These are phyloP conservation scores for Pezicula carpinea DNA, from an alignment of 2,329 filamentous ascomycete genomes.

Conservation along the genomic window DNA sequence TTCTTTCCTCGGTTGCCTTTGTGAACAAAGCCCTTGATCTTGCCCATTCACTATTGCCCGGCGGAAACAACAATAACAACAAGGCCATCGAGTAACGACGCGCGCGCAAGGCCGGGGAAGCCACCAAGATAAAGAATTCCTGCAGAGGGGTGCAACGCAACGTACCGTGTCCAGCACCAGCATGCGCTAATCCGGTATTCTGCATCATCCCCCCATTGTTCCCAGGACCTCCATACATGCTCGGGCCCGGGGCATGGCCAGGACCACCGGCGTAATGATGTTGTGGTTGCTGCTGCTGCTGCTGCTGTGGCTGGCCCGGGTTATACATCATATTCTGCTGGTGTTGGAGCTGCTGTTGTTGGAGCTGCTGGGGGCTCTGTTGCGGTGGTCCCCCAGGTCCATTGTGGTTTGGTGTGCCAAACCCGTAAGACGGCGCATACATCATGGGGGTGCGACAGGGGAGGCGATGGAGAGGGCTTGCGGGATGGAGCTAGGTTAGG, in stretches of 20 bases:
- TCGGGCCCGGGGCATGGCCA: neutral
- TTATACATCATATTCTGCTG: conserved; percentile 54
- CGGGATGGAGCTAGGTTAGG: neutral
- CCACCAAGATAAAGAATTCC: neutral
- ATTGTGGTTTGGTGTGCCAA: conserved; percentile 11
- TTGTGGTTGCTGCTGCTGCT: conserved; percentile 18
- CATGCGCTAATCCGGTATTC: conserved; percentile 30
- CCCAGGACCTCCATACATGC: conserved; percentile 12
- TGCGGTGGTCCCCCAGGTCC: conserved; percentile 14
- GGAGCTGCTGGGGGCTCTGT: conserved; percentile 18
- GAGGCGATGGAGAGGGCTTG: conserved; percentile 1
- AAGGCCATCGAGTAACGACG: neutral
- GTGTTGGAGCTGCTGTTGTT: conserved; percentile 18
- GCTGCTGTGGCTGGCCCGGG: conserved; percentile 22
- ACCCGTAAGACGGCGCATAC: conserved; percentile 22
- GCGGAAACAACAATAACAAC: neutral
- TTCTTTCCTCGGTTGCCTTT: conserved; percentile 8
- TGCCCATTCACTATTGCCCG: neutral
- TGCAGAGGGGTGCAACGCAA: conserved; percentile 13
- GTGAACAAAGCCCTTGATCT: neutral
- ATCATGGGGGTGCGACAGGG: conserved; percentile 8
- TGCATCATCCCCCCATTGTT: conserved; percentile 53
- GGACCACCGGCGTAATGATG: conserved; percentile 21
- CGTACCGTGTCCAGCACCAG: conserved; percentile 25
- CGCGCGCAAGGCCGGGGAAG: neutral